phyloP scores from a whole-genome alignment of 1,284 basidiomycete genomes.

The Austroboletus novae-zelandiae region DNA sequence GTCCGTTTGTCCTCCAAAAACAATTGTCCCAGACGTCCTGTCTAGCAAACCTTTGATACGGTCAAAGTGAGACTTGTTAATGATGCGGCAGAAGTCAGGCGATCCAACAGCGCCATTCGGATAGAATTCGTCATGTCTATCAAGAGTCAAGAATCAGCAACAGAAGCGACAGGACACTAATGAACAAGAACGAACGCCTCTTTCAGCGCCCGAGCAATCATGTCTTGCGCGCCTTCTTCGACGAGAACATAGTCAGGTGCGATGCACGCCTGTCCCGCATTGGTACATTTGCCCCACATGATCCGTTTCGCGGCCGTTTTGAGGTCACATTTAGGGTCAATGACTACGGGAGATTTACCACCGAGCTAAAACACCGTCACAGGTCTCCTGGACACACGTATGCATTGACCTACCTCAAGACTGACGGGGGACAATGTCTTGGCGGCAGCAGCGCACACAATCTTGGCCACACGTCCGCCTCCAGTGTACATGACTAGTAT shows the following conservation, averaged over 20 bases:
- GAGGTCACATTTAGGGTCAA: conserved; percentile 69
- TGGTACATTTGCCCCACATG: conserved; percentile 79
- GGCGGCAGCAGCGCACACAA: conserved; percentile 82
- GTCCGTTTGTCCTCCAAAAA: conserved; percentile 69
- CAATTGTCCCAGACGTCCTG: conserved; percentile 67
- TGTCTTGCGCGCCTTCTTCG: conserved; percentile 59
- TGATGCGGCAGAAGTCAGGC: conserved; percentile 47
- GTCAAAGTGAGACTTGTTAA: conserved; percentile 53
- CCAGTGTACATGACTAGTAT: conserved; percentile 53
- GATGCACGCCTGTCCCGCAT: conserved; percentile 71
- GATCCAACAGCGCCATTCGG: conserved; percentile 47
- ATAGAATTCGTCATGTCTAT: conserved; percentile 52
- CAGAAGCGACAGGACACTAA: not conserved
- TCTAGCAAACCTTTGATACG: conserved; percentile 66
- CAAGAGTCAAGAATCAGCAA: not conserved
- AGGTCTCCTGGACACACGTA: not conserved
- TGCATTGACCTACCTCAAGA: conserved; percentile 53
- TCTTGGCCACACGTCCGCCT: conserved; percentile 71
- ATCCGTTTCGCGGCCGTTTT: conserved; percentile 59
- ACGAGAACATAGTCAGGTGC: conserved; percentile 86
- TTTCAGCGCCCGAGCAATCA: conserved; percentile 59
- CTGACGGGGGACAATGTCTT: conserved; percentile 84
- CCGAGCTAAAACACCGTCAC: conserved; percentile 29
- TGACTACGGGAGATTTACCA: conserved; percentile 77
- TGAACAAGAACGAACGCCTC: conserved; percentile 45